These are phyloP conservation scores for Limonium bicolor DNA, from an alignment of 148 eudicot species.

Conservation along the genomic window DNA sequence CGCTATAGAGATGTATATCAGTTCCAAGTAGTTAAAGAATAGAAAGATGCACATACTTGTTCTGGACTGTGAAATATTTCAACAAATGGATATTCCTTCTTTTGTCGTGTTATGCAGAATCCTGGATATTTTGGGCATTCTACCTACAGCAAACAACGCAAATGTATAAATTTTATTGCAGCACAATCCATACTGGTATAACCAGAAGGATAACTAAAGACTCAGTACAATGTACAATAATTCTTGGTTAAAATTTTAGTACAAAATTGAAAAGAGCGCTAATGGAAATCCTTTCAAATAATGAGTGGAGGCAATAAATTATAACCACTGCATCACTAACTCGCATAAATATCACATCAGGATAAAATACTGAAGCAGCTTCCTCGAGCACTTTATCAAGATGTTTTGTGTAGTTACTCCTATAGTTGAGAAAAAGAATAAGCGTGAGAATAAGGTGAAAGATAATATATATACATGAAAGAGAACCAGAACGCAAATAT, in stretches of 20 bases:
- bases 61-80: conserved; percentile 89
- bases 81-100: conserved; percentile 82
- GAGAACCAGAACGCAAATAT: too few relatives aligned
- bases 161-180: too few relatives aligned
- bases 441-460: not conserved
- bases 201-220: too few relatives aligned
- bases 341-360: conserved; percentile 82
- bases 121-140: conserved; percentile 99
- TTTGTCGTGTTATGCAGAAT: conserved; percentile 80
- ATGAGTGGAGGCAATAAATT: conserved; percentile 2
- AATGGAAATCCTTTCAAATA: too few relatives aligned
- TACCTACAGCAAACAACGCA: too few relatives aligned
- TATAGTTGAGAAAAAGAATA: conserved; percentile 17
- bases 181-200: too few relatives aligned
- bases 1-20: too few relatives aligned
- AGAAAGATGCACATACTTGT: conserved; percentile 80
- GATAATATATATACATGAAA: not conserved
- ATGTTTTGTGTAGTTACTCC: conserved; percentile 70
- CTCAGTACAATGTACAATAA: too few relatives aligned
- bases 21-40: too few relatives aligned
- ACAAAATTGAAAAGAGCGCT: too few relatives aligned
- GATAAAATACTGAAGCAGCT: conserved; percentile 82
- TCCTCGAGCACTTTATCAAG: conserved; percentile 87
- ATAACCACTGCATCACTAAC: conserved; percentile 27
- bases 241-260: too few relatives aligned